These are phyloP conservation scores for Conticribra weissflogii DNA, from an alignment of 108 stramenopile genomes.

Conservation along the genomic window DNA sequence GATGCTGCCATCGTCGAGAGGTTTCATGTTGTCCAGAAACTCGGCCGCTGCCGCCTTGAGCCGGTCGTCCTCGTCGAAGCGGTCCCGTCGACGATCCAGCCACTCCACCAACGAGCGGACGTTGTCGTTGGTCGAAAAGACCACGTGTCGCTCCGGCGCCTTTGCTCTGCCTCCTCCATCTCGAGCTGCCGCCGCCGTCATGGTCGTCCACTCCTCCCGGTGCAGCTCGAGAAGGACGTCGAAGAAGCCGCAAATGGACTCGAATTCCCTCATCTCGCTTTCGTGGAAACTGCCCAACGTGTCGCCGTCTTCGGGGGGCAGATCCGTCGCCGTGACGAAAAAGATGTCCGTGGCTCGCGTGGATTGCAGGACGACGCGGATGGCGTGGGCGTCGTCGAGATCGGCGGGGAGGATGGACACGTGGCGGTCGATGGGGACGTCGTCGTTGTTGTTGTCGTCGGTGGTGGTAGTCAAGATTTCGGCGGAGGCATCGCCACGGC, in stretches of 20 bases:
- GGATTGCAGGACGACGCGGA: constrained; percentile 17
- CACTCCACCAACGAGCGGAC: constrained; percentile 51
- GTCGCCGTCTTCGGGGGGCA: constrained; percentile 37
- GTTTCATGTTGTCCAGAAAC: no score
- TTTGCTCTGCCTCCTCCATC: constrained; percentile 14
- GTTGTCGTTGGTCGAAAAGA: constrained; percentile 59
- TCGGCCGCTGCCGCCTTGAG: no score
- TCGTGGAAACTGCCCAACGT: constrained; percentile 42
- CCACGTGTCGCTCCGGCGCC: constrained; percentile 43
- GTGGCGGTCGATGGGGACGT: neutral
- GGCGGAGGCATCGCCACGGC: neutral
- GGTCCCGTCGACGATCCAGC: constrained; percentile 14
- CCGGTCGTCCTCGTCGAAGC: constrained; percentile 13
- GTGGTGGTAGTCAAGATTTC: constrained; percentile 15
- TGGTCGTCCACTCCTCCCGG: constrained; percentile 16
- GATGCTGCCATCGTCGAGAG: constrained; percentile 68
- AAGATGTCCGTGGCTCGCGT: constrained; percentile 51
- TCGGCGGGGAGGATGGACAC: constrained; percentile 15
- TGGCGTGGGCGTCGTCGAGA: constrained; percentile 5
- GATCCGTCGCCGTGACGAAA: constrained; percentile 60
- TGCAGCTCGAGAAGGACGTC: constrained; percentile 44
- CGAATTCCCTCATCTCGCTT: constrained; percentile 52
- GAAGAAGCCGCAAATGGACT: constrained; percentile 55
- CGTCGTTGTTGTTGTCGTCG: constrained; percentile 32
- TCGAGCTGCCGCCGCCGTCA: no score